Conservation (phyloP, 176 grass and related monocot species). For the Tillandsia leiboldiana region DNA sequence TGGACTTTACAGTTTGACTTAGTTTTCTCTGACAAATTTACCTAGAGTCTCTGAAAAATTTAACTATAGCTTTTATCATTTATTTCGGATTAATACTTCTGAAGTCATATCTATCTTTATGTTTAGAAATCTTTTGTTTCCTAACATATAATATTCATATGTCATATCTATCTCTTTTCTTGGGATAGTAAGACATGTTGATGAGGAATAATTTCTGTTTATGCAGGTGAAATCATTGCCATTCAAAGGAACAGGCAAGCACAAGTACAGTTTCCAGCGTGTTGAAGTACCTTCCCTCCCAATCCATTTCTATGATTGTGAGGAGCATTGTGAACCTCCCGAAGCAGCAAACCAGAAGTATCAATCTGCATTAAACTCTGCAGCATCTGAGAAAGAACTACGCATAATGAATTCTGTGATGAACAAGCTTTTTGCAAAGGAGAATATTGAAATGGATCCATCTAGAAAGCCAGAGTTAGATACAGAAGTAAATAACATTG, state of each 20-base stretch:
- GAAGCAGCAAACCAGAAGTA: conserved; percentile 58
- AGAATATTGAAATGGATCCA: conserved; percentile 25
- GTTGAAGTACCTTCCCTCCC: conserved; percentile 72
- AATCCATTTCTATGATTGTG: conserved; percentile 96
- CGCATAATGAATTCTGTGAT: conserved; percentile 88
- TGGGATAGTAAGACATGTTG: background rate
- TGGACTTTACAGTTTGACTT: too few relatives aligned
- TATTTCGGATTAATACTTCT: too few relatives aligned
- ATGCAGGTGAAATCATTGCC: conserved; percentile 65
- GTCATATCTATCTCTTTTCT: background rate
- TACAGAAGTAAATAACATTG: conserved; percentile 1
- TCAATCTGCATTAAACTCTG: conserved; percentile 49
- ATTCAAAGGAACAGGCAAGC: conserved; percentile 85
- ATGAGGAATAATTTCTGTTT: conserved; percentile 7
- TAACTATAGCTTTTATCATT: too few relatives aligned
- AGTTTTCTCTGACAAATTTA: too few relatives aligned
- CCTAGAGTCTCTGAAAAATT: too few relatives aligned
- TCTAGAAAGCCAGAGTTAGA: conserved; percentile 15
- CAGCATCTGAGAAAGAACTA: conserved; percentile 60
- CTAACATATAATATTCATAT: background rate
- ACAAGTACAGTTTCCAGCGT: conserved; percentile 93
- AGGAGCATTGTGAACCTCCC: conserved; percentile 69
- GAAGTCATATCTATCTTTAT: too few relatives aligned
- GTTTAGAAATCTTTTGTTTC: too few relatives aligned
- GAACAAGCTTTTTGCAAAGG: conserved; percentile 67